Percentiles rank a stretch among this genome's conserved stretches.
Conservation (phyloP, 495 filamentous ascomycete species). For the Stereocaulon alpinum region DNA sequence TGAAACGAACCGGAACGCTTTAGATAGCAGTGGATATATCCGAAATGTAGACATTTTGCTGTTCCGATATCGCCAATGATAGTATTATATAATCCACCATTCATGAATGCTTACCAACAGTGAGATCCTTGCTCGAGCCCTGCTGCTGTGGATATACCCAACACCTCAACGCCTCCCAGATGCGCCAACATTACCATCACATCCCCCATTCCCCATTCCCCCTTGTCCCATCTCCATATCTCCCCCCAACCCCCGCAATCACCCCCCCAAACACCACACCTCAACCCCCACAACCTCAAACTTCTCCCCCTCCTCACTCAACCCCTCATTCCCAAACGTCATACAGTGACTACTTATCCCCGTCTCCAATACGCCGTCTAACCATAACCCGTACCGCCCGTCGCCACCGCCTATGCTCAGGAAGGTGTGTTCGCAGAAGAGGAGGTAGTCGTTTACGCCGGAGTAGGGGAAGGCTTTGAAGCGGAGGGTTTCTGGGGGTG, state of each 20-base stretch:
- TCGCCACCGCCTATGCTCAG: slow-evolving; percentile 82
- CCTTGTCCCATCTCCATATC: not conserved
- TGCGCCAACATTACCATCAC: not conserved
- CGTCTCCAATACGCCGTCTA: slow-evolving; percentile 77
- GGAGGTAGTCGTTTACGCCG: slow-evolving; percentile 92
- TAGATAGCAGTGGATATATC: not conserved
- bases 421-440: slow-evolving; percentile 81
- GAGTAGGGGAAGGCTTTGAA: slow-evolving; percentile 98
- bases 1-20: not conserved
- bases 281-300: slow-evolving; percentile 90
- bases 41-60: not conserved
- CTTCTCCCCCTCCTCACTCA: slow-evolving; percentile 90
- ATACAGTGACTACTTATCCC: slow-evolving; percentile 71
- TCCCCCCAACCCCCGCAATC: not conserved
- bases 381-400: slow-evolving; percentile 86
- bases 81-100: not conserved
- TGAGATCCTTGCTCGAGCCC: not conserved
- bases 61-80: not conserved
- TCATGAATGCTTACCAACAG: too few species aligned
- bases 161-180: not conserved
- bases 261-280: slow-evolving; percentile 64
- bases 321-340: slow-evolving; percentile 89
- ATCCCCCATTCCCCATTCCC: not conserved
- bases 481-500: slow-evolving; percentile 51
- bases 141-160: not conserved